Percentiles rank a stretch among this genome's conserved stretches.
phyloP scores from a whole-genome alignment of 345 rosid genomes.

The Alliaria petiolata region DNA sequence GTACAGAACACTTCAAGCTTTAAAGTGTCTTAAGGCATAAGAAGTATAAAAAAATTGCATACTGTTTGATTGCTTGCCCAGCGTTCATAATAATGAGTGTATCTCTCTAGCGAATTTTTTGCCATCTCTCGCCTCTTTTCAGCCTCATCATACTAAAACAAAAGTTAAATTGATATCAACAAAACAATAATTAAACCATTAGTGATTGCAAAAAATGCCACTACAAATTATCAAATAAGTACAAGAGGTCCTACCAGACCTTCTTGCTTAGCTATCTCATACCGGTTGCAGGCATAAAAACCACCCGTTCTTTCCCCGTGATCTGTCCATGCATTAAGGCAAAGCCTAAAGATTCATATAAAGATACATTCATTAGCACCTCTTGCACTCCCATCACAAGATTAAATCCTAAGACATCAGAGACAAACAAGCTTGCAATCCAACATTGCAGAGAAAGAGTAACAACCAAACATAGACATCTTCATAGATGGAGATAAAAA shows the following conservation, averaged over 20 bases:
- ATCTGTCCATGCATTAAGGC: constrained; percentile 36
- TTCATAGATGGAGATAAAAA: constrained; percentile 1
- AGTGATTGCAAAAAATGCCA: not conserved
- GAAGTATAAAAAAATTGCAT: not conserved
- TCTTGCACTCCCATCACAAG: not conserved
- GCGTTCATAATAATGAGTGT: constrained; percentile 39
- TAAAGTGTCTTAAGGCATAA: not conserved
- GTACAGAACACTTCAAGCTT: not conserved
- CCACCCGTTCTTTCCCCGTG: constrained; percentile 39
- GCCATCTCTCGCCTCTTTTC: constrained; percentile 38
- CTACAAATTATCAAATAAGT: constrained; percentile 16
- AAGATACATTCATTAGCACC: not conserved
- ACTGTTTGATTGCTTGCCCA: constrained; percentile 38
- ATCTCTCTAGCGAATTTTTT: constrained; percentile 31
- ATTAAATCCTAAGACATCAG: constrained; percentile 3
- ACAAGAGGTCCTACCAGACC: constrained; percentile 60
- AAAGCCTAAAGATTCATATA: constrained; percentile 24
- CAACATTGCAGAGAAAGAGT: constrained; percentile 6
- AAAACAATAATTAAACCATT: not conserved
- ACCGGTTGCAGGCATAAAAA: constrained; percentile 38
- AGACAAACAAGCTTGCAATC: not conserved
- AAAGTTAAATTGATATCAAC: not conserved
- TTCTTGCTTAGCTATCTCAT: constrained; percentile 83
- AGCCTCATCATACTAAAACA: constrained; percentile 31
- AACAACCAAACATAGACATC: constrained; percentile 11